Conservation (phyloP, 768 basidiomycete species). For the Dacryopinax spathularia region DNA sequence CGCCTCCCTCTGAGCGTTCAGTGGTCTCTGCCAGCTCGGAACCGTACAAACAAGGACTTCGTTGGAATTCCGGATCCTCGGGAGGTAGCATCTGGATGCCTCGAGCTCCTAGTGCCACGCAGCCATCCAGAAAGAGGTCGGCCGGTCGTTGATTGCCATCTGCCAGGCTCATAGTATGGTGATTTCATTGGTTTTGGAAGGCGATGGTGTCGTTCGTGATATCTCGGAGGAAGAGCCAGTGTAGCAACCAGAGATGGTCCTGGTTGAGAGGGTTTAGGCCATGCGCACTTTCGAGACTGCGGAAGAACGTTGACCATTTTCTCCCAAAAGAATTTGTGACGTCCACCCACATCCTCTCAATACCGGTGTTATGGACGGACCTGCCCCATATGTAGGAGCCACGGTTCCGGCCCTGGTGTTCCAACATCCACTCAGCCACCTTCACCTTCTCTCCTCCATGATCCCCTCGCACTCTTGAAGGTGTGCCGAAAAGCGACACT, state of each 20-base stretch:
- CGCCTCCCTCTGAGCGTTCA: too few relatives aligned
- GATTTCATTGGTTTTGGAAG: slow-evolving; percentile 7
- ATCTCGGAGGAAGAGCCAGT: slow-evolving; percentile 7
- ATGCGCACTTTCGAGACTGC: slow-evolving; percentile 5
- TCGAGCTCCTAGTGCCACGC: too few relatives aligned
- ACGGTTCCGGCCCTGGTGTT: slow-evolving; percentile 5
- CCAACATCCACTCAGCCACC: slow-evolving; percentile 13
- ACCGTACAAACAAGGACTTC: too few relatives aligned
- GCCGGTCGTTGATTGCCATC: too few relatives aligned
- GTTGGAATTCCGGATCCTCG: too few relatives aligned
- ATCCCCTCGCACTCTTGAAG: slow-evolving; percentile 18
- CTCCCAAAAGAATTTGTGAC: too few relatives aligned
- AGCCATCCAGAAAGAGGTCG: too few relatives aligned
- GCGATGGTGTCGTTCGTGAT: slow-evolving; percentile 8
- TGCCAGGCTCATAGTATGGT: slow-evolving; percentile 20
- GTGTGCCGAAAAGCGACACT: slow-evolving; percentile 19
- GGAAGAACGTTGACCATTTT: too few relatives aligned
- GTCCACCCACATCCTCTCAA: too few relatives aligned
- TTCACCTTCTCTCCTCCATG: slow-evolving; percentile 11
- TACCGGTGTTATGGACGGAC: slow-evolving; percentile 29
- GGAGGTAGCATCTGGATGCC: too few relatives aligned
- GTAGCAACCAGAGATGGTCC: slow-evolving; percentile 9
- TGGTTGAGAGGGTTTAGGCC: background rate
- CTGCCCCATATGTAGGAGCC: slow-evolving; percentile 17
- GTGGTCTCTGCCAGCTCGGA: too few relatives aligned